Evolutionary conservation across 208 protist genomes (phyloP), one percentile per base, ranked within the genome.

Genomic region (Leptomonas seymouri): DNA sequence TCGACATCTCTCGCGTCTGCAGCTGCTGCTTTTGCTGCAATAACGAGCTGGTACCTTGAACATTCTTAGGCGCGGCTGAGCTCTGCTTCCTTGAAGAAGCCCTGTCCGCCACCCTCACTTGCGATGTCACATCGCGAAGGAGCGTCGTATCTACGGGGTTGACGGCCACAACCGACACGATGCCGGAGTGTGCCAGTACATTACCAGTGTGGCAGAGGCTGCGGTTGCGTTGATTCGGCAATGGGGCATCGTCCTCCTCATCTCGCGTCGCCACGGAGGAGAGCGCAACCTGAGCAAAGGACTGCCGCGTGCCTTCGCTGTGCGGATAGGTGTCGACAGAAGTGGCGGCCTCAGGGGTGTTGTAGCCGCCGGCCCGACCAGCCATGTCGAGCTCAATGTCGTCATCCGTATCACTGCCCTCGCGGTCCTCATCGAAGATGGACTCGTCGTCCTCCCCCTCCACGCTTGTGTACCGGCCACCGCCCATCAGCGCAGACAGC

Each of bases 81-180:
- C 46, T 55, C n/a, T 23, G 27, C 28, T 41, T 50, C 15, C 36
- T 7, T 36, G n/a, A 31, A 21, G 28, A 14, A 16, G 16, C 18
- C 21, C 1, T 15, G 11, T 1, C 31, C 53, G 7, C 21, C 1
- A 18, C 53, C 4, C 30, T 16, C 20, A 31, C 31, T 16, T 34
- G 20, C 57, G 39, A 18, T 3, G 45, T 46, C 2, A 46, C 30
- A 21, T 65, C 44, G 6, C 46, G 59, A 5, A 46, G 27, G 18
- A 65, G 42, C 0, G 59, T 30, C 15, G 53, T 46, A 11, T 65
- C 59, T 9, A 54, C 42, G 7, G 59, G 53, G 59, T 31, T 65
- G 18, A 65, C 59, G 2, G 59, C 45, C 20, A 65, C 59, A 18
- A 65, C 59, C 5, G 59, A 65, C 6, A 65, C 59, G 31, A 65